These are phyloP conservation scores for Piloderma croceum DNA, from an alignment of 768 basidiomycete species.

Conservation along the genomic window DNA sequence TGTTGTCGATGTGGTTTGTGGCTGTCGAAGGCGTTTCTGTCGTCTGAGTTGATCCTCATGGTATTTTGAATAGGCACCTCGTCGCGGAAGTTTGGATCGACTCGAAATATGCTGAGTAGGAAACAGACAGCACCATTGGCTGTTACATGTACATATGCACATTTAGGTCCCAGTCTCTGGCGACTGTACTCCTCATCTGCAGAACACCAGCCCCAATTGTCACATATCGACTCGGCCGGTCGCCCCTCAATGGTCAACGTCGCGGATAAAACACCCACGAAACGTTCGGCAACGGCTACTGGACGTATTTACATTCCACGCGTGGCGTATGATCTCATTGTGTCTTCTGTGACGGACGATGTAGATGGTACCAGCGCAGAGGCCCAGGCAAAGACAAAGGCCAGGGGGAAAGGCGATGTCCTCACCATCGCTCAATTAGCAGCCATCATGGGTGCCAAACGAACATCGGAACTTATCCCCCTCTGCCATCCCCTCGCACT, in stretches of 20 bases:
- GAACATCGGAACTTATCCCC: constrained; percentile 78
- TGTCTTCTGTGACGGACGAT: constrained; percentile 32
- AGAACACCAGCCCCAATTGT: constrained; percentile 31
- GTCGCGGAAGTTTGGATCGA: too few relatives aligned
- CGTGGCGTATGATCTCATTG: constrained; percentile 61
- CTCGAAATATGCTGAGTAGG: too few relatives aligned
- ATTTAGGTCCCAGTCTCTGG: too few relatives aligned
- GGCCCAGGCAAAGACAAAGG: constrained; percentile 41
- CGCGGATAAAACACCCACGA: constrained; percentile 52
- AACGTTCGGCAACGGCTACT: constrained; percentile 66
- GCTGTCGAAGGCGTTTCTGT: too few relatives aligned
- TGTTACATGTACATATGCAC: too few relatives aligned
- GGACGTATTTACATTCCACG: constrained; percentile 67
- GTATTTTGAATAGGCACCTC: too few relatives aligned
- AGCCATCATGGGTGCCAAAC: constrained; percentile 83
- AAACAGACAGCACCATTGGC: too few relatives aligned
- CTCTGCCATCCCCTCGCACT: constrained; percentile 82
- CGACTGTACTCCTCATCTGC: constrained; percentile 18
- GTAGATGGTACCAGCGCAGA: constrained; percentile 3
- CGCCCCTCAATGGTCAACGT: constrained; percentile 84
- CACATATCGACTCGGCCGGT: constrained; percentile 70
- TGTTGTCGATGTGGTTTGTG: constrained; percentile 16
- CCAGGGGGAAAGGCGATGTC: constrained; percentile 60
- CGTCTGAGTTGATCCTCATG: too few relatives aligned
- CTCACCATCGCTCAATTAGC: constrained; percentile 77